Conservation (phyloP, 1,284 basidiomycete species). For the Entoloma clypeatum region DNA sequence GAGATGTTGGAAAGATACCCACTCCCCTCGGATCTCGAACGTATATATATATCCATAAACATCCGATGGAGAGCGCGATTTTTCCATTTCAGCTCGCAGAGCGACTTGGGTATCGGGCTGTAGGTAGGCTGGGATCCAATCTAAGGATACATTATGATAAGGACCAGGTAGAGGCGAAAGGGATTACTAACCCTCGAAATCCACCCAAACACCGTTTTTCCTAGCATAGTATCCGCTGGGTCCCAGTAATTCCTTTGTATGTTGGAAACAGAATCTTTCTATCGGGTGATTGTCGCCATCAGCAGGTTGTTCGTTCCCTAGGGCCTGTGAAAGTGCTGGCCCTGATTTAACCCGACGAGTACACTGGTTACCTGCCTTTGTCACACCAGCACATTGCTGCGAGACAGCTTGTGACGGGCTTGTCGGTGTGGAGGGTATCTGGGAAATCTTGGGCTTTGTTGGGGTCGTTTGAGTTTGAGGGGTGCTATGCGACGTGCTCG, state of each 20-base stretch:
- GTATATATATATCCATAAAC: constrained; percentile 72
- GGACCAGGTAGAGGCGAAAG: background rate
- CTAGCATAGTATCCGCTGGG: constrained; percentile 57
- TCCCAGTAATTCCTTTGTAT: constrained; percentile 50
- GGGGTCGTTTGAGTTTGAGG: constrained; percentile 22
- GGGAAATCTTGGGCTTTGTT: constrained; percentile 10
- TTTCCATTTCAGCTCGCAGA: constrained; percentile 69
- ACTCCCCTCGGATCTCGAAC: constrained; percentile 66
- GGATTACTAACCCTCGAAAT: constrained; percentile 47
- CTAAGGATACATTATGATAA: constrained; percentile 30
- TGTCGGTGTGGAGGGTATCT: constrained; percentile 14
- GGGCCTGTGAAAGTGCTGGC: constrained; percentile 37
- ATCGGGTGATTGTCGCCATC: constrained; percentile 35
- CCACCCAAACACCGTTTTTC: constrained; percentile 48
- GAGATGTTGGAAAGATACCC: constrained; percentile 1
- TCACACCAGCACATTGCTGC: constrained; percentile 63
- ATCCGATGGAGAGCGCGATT: constrained; percentile 54
- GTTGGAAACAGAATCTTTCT: constrained; percentile 64
- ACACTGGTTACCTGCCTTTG: constrained; percentile 63
- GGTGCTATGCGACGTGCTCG: constrained; percentile 11
- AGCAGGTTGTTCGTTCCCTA: constrained; percentile 31
- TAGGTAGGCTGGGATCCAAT: constrained; percentile 68
- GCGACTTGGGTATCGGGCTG: constrained; percentile 57
- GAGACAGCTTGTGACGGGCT: constrained; percentile 19
- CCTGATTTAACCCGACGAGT: constrained; percentile 54